Base-by-base conservation (phyloP, 768 basidiomycete genomes). In the Amanita rimosa region DNA sequence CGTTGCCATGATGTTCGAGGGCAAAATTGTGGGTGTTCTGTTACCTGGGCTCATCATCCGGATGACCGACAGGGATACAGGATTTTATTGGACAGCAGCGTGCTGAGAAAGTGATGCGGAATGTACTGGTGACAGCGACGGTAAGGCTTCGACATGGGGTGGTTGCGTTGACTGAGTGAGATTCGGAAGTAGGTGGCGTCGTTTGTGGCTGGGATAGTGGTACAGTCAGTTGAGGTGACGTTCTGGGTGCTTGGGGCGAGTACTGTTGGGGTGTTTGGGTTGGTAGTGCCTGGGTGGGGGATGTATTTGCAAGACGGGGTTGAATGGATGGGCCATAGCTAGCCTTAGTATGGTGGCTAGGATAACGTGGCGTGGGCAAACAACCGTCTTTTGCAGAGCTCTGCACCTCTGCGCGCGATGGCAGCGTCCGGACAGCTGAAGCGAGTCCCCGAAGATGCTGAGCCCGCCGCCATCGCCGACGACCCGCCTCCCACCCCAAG, bases 231-330 rank as follows among this genome's bases (percentile, higher is more conserved):
- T 51, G 61, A 61, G 27, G 57, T 72, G 21, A 81, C 81, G 3
- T 80, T 82, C 52, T 67, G 57, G 6, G 57, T 74, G 19, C 71
- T 81, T 52, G 73, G 70, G 2, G 54, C 55, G 9, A 60, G 68
- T 6, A 68, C 67, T 7, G 45, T 67, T 2, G 53, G 67, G 9
- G 61, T 76, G n/a, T 62, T 65, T 3, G 27, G 27, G 39, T 75
- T 55, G 77, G 67, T 79, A 10, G 52, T 88, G 3, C 86, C 85
- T 0, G 79, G 80, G 7, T 89, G 86, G 86, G 74, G 79, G 0
- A 65, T 75, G 62, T 84, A 70, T 64, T 83, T 79, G 54, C 62
- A 61, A 11, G 72, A 85, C 57, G 76, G 80, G 13, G 76, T 83
- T 33, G 67, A 71, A 53, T 84, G 81, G 83, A 17, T 14, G 37